Conservation (phyloP, 1,139 yeast species). For the Saccharomyces hybrid region DNA sequence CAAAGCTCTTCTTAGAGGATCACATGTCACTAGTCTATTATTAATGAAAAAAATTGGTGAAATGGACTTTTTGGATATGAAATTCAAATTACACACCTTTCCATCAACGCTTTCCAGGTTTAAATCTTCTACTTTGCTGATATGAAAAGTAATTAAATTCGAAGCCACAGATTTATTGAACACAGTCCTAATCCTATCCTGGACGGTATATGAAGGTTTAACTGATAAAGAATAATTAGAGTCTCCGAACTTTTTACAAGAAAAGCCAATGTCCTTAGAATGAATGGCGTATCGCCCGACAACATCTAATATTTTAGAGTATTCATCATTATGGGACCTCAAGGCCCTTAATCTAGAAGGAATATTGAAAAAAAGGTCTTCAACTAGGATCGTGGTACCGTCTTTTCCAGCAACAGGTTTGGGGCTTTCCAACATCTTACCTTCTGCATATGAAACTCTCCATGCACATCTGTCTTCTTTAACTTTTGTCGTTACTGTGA, state of each 20-base stretch:
- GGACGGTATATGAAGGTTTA: slow-evolving; percentile 40
- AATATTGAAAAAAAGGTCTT: slow-evolving; percentile 82
- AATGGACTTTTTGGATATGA: slow-evolving; percentile 54
- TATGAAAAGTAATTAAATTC: slow-evolving; percentile 36
- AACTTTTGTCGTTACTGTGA: slow-evolving; percentile 75
- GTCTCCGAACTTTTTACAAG: slow-evolving; percentile 72
- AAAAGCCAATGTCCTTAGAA: slow-evolving; percentile 59
- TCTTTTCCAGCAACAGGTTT: slow-evolving; percentile 77
- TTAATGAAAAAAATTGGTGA: slow-evolving; percentile 80
- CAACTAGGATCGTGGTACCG: slow-evolving; percentile 83
- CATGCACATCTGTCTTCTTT: slow-evolving; percentile 54
- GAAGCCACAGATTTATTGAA: slow-evolving; percentile 67
- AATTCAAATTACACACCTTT: slow-evolving; percentile 65
- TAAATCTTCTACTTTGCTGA: slow-evolving; percentile 31
- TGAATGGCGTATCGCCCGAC: slow-evolving; percentile 81
- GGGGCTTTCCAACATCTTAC: slow-evolving; percentile 49
- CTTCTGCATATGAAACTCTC: slow-evolving; percentile 59
- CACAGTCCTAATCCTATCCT: slow-evolving; percentile 65
- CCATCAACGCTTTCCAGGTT: slow-evolving; percentile 54
- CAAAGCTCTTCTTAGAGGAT: slow-evolving; percentile 67
- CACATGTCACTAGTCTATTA: slow-evolving; percentile 73
- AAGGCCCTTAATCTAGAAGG: slow-evolving; percentile 72
- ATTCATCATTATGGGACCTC: slow-evolving; percentile 66
- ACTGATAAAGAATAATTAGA: slow-evolving; percentile 51
- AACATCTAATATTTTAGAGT: slow-evolving; percentile 68